phyloP scores from a whole-genome alignment of 345 rosid genomes.

The Salix udensis region DNA sequence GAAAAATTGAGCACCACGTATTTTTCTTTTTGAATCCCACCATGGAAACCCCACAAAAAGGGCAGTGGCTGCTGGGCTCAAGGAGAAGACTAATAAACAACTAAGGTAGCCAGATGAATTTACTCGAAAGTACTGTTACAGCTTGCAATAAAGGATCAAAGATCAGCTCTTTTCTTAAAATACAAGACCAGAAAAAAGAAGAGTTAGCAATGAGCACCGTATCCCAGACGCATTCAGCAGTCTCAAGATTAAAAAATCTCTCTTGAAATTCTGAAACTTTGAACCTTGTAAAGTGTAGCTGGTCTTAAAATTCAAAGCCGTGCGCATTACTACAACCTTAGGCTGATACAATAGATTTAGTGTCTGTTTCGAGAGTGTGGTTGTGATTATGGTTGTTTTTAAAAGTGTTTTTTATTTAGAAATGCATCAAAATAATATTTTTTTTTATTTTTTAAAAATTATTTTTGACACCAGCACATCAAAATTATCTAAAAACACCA shows the following conservation, averaged over 20 bases:
- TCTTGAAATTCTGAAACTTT: background rate
- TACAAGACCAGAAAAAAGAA: background rate
- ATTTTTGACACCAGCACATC: no score
- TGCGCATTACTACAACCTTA: no score
- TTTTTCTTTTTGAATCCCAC: background rate
- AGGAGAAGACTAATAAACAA: constrained; percentile 1
- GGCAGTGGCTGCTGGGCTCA: constrained; percentile 14
- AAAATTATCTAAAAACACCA: no score
- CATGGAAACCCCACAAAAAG: background rate
- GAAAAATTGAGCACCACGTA: background rate
- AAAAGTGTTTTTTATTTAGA: no score
- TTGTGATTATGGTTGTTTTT: no score
- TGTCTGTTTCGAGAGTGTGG: no score
- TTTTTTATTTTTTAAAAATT: no score
- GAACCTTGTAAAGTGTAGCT: no score
- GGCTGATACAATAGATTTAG: no score
- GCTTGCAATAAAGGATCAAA: background rate
- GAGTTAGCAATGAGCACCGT: background rate
- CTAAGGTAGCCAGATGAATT: background rate
- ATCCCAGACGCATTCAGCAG: background rate
- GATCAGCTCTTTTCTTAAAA: background rate
- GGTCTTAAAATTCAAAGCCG: no score
- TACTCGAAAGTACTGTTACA: background rate
- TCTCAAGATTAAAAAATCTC: background rate
- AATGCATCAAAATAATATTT: no score